These are phyloP conservation scores for Dalbergia cochinchinensis DNA, from an alignment of 306 rosid species.

Conservation along the genomic window DNA sequence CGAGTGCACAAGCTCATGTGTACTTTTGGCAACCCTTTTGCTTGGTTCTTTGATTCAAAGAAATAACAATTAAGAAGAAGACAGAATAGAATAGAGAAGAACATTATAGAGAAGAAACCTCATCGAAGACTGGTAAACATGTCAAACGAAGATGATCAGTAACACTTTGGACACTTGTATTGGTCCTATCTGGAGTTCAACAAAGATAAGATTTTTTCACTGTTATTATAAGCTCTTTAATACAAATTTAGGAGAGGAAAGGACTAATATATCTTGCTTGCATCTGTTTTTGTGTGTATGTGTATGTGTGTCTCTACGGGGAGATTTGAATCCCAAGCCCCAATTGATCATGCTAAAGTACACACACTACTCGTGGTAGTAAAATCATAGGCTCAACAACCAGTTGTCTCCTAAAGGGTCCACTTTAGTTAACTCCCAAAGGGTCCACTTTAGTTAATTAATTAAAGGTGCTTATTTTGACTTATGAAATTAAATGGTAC, in stretches of 20 bases:
- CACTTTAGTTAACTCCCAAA: slow-evolving; percentile 26
- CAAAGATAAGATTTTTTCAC: slow-evolving; percentile 34
- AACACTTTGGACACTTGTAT: not conserved
- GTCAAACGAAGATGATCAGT: slow-evolving; percentile 40
- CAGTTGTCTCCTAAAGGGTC: slow-evolving; percentile 47
- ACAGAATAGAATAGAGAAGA: slow-evolving; percentile 27
- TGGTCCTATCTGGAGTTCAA: slow-evolving; percentile 37
- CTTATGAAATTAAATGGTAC: not conserved
- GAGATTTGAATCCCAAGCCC: slow-evolving; percentile 45
- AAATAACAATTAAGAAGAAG: not conserved
- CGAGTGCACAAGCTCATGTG: not conserved
- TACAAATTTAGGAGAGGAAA: slow-evolving; percentile 31
- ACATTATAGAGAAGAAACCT: slow-evolving; percentile 39
- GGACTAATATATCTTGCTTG: slow-evolving; percentile 38
- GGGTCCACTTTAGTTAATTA: slow-evolving; percentile 33
- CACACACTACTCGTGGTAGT: slow-evolving; percentile 41
- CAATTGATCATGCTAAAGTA: slow-evolving; percentile 47
- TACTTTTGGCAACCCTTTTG: not conserved
- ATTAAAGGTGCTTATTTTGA: not conserved
- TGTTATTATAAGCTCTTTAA: slow-evolving; percentile 38
- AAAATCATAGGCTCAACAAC: slow-evolving; percentile 57
- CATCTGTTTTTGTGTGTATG: not conserved
- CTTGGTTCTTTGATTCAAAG: not conserved
- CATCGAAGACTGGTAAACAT: slow-evolving; percentile 30
- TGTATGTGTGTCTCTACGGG: not conserved